Conservation (phyloP, 192 early-diverging fungal species). For the Backusella luteola region DNA sequence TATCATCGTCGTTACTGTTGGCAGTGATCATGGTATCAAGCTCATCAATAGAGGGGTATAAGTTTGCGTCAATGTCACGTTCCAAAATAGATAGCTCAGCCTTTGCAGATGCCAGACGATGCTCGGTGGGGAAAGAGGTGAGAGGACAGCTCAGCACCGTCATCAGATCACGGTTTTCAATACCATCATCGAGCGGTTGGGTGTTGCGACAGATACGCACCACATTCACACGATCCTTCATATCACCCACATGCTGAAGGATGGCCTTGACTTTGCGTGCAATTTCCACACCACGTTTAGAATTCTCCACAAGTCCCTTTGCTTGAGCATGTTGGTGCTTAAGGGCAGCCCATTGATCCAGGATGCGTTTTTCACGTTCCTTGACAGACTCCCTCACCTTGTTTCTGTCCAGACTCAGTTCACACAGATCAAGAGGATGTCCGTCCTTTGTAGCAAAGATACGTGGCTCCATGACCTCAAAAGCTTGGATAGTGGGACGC, state of each 20-base stretch:
- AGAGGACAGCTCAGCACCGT: conserved; percentile 28
- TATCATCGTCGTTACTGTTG: conserved; percentile 15
- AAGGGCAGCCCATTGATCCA: conserved; percentile 35
- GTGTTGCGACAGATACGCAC: conserved; percentile 13
- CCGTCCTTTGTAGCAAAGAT: conserved; percentile 24
- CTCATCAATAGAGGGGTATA: conserved; percentile 27
- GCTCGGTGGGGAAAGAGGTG: conserved; percentile 26
- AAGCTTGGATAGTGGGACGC: conserved; percentile 25
- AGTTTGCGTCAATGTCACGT: conserved; percentile 29
- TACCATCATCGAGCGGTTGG: background rate
- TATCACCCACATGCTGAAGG: conserved; percentile 23
- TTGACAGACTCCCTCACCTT: conserved; percentile 15
- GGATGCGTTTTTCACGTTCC: conserved; percentile 22
- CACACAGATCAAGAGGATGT: background rate
- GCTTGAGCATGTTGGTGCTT: conserved; percentile 20
- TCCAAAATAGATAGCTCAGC: conserved; percentile 30
- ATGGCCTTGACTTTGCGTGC: conserved; percentile 33
- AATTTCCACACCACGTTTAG: conserved; percentile 16
- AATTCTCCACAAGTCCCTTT: conserved; percentile 17
- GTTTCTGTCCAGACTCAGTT: conserved; percentile 2
- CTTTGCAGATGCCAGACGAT: conserved; percentile 20
- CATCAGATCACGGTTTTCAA: conserved; percentile 14
- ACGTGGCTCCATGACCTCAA: conserved; percentile 18
- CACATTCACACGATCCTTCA: conserved; percentile 15
- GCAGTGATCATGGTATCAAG: conserved; percentile 34